phyloP scores from a whole-genome alignment of 345 rosid genomes.

The Arabidopsis suecica region DNA sequence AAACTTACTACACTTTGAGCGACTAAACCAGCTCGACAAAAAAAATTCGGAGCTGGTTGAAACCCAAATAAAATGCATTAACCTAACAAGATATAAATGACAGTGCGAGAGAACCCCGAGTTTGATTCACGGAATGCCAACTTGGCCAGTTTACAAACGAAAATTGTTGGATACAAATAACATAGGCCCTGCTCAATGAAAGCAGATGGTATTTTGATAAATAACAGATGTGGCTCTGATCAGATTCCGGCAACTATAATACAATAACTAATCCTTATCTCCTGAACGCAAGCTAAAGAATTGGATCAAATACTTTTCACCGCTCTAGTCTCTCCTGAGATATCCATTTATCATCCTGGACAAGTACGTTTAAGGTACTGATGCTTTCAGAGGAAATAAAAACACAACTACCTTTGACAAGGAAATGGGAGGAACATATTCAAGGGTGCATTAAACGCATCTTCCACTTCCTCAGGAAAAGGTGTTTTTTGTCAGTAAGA shows the following conservation, averaged over 20 bases:
- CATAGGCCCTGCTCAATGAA: too few relatives aligned
- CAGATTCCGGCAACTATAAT: not conserved
- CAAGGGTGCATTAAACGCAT: not conserved
- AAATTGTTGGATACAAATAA: too few relatives aligned
- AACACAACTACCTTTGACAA: not conserved
- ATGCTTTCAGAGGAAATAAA: not conserved
- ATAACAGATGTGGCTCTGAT: not conserved
- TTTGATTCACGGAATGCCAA: too few relatives aligned
- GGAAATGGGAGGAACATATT: not conserved
- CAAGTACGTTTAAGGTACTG: not conserved
- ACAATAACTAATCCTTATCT: not conserved
- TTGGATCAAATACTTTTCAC: not conserved
- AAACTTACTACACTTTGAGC: not conserved
- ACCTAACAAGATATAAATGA: not conserved
- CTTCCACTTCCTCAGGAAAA: not conserved
- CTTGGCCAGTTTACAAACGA: too few relatives aligned
- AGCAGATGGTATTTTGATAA: too few relatives aligned
- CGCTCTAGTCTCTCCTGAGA: not conserved
- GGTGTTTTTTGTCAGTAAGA: not conserved
- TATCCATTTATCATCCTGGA: not conserved
- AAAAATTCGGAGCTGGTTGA: not conserved
- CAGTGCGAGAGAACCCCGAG: too few relatives aligned
- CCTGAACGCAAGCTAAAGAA: not conserved
- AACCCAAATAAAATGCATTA: not conserved
- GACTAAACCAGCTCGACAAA: not conserved